Base-by-base conservation (phyloP, 305 asterid genomes). In the Withania somnifera region DNA sequence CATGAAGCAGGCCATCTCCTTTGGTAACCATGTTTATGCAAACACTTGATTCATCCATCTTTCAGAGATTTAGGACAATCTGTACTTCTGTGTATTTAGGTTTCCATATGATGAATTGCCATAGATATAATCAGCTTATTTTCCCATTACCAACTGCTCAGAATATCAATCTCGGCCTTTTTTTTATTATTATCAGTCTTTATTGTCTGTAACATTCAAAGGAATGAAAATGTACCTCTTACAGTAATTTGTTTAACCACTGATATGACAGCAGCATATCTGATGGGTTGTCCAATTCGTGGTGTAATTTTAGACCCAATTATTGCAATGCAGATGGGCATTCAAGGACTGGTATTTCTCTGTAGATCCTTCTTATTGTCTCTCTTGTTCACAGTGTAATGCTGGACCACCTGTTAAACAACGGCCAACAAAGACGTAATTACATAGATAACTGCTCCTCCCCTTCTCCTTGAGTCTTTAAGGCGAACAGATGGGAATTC, bases 1-100 rank as follows among this genome's bases (percentile, higher is more conserved):
- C 98, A 95, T 60, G 98, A 95, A 92, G 99, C 99, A 52, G 99
- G 99, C 61, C 99, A 95, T 81, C 93, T 95, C 90, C 94, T 95
- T 95, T 68, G 99, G 99, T 95, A 88, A 66, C 83, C 47, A 38
- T 81, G 36, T 75, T 77, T 52, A 81, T 45, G 15, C 14, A 7
- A 73, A 73, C 17, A 24, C 32, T 73, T 73, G 60, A 47, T 26
- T 73, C 79, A 14, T 71, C 38, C 57, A 24, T 73, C 79, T 26
- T 47, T 30, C 26, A 73, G 60, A 47, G 79, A 73, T 71, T 45
- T 71, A 45, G 40, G 40, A 71, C 26, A 26, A 47, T 47, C 24
- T 50, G 40, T 26, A 28, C 42, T 73, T 73, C 42, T 47, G 60
- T 20, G 8, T 28, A 47, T 73, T 26, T 15, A 73, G 0, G 40